These are phyloP conservation scores for Saccharomycopsis fermentans DNA, from an alignment of 805 yeast species.

Conservation along the genomic window DNA sequence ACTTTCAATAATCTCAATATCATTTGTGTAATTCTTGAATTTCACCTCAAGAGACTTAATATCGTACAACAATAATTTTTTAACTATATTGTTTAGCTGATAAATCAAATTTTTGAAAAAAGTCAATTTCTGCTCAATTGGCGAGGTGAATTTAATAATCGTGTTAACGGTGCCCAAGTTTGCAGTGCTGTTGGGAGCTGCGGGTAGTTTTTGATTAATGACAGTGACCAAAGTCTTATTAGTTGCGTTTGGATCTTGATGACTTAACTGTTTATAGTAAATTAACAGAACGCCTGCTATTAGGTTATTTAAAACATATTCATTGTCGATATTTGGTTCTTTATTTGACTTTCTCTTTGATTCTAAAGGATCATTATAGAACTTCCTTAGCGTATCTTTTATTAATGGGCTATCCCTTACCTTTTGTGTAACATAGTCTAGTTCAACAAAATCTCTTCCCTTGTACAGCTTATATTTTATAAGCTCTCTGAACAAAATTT, in stretches of 20 bases:
- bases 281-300: constrained; percentile 12
- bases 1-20: constrained; percentile 12
- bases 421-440: constrained; percentile 8
- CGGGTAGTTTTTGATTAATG: not conserved
- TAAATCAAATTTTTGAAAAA: constrained; percentile 15
- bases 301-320: constrained; percentile 13
- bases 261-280: constrained; percentile 13
- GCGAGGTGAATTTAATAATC: constrained; percentile 10
- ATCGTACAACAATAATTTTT: constrained; percentile 16
- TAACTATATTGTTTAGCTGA: constrained; percentile 13
- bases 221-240: not conserved
- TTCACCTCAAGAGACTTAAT: constrained; percentile 15
- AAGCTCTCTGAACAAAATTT: constrained; percentile 11
- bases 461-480: not conserved
- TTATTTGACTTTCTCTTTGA: not conserved
- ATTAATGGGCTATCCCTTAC: constrained; percentile 5
- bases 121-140: constrained; percentile 8
- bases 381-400: constrained; percentile 2
- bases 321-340: constrained; percentile 10
- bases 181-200: not conserved
- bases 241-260: constrained; percentile 4
- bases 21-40: constrained; percentile 9
- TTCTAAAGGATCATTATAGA: not conserved
- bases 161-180: constrained; percentile 9
- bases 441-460: constrained; percentile 2